Conservation (phyloP, 2,329 filamentous ascomycete genomes). For the Neophaeococcomyces aloes region DNA sequence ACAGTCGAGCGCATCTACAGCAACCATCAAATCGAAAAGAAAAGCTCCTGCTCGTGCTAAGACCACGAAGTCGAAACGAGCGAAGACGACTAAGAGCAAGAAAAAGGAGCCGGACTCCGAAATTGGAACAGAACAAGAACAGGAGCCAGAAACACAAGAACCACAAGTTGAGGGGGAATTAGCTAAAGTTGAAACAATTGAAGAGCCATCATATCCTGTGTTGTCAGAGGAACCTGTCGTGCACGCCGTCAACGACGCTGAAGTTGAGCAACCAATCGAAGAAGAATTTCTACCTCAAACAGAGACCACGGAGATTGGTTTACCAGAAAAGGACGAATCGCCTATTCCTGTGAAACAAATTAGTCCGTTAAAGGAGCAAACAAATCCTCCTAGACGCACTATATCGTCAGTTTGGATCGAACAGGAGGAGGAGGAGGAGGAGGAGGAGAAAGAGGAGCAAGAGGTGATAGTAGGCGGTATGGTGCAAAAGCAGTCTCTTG, state of each 20-base stretch:
- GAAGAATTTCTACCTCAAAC: neutral
- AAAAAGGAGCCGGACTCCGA: constrained; percentile 24
- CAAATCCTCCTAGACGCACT: constrained; percentile 5
- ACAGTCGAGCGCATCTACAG: constrained; percentile 29
- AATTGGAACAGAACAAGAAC: constrained; percentile 3
- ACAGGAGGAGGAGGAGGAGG: constrained; percentile 2
- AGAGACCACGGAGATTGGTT: neutral
- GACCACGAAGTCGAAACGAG: constrained; percentile 27
- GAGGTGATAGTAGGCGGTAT: constrained; percentile 2
- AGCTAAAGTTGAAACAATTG: too few species aligned
- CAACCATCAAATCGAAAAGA: constrained; percentile 38
- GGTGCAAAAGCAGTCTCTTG: neutral
- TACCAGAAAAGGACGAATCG: constrained; percentile 3
- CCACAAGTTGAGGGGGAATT: neutral
- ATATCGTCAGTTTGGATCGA: constrained; percentile 10
- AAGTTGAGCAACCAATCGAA: constrained; percentile 1
- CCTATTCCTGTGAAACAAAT: constrained; percentile 6
- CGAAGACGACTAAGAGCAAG: constrained; percentile 20
- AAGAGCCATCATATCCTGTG: neutral
- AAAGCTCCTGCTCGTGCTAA: constrained; percentile 29
- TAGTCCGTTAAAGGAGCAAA: constrained; percentile 3
- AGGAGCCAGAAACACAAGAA: neutral
- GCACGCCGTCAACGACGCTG: constrained; percentile 1
- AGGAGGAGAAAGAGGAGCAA: constrained; percentile 2
- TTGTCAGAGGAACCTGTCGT: neutral